Evolutionary conservation across 1,139 yeast species (phyloP), one percentile per base, ranked within the genome.

Genomic region (Debaryomyces fabryi): DNA sequence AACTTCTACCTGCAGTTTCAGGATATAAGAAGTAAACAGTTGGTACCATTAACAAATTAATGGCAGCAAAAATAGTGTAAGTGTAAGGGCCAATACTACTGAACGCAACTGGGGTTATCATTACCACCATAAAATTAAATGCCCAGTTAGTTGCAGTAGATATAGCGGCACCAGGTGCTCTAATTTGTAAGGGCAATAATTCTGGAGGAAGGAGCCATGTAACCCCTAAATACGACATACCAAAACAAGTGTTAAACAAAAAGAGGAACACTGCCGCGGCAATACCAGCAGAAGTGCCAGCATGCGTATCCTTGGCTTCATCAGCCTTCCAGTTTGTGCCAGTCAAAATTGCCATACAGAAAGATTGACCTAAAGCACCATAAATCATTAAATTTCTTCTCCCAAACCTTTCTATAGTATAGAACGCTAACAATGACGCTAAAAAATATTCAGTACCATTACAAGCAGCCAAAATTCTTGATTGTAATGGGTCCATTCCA

Each of bases 171-270:
- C 71, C 83, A 70, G 59, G 69, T 47, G 83, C 79, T 67, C 86
- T 77, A 48, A 82, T 76, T 62, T 78, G 72, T 64, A 79, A 70
- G 15, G 86, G 84, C 58, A 79, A 73, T 48, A 81, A 76, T 65
- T 81, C 86, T 45, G 85, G 82, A 42, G 83, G 82, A 64, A 80
- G 79, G 47, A 81, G 69, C 75, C 82, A 77, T 54, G 82, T 79
- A 65, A 79, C 68, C 32, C 81, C 82, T 51, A 79, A 71, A 65
- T 78, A 75, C 47, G 82, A 78, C 59, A 78, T 69, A 9, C 82
- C 83, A 52, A 78, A 78, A 69, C 78, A 78, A 33, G 72, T 62
- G 56, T 76, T 78, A 61, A 49, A 72, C 8, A 65, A 71, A 48
- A 71, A 72, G 45, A 72, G 60, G 49, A 69, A 65, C 1, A 71